Percentiles rank a stretch among this genome's conserved stretches.
Evolutionary conservation across 176 grass and related monocot species (phyloP).

Genomic region (Carex myosuroides): DNA sequence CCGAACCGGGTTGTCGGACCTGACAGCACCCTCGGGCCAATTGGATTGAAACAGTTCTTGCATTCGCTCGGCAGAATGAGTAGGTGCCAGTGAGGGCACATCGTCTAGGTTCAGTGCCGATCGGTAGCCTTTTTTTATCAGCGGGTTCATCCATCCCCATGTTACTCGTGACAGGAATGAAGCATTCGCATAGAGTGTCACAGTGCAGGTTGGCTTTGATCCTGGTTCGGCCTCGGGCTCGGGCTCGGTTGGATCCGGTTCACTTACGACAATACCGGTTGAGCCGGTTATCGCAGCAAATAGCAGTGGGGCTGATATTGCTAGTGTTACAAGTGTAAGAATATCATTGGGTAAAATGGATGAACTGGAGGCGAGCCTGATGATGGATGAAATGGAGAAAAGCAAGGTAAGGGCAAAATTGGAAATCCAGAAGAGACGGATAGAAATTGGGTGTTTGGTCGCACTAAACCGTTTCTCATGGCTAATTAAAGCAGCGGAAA

Average conservation of each 20-base stretch:
- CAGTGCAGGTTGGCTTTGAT: not conserved
- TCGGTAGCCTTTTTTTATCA: conserved; percentile 49
- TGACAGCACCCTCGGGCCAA: conserved; percentile 40
- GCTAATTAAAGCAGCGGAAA: conserved; percentile 36
- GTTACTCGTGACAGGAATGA: conserved; percentile 44
- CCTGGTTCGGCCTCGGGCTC: not conserved
- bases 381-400: conserved; percentile 34
- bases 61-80: conserved; percentile 67
- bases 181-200: conserved; percentile 52
- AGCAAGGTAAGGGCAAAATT: conserved; percentile 39
- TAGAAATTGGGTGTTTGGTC: conserved; percentile 38
- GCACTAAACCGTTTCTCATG: conserved; percentile 55
- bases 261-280: conserved; percentile 18
- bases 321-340: conserved; percentile 39
- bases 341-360: conserved; percentile 39
- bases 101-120: conserved; percentile 47
- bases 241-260: not conserved
- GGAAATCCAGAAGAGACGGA: conserved; percentile 68
- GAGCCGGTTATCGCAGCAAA: conserved; percentile 32
- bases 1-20: conserved; percentile 49
- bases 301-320: conserved; percentile 40
- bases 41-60: conserved; percentile 44
- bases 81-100: conserved; percentile 46
- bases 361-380: conserved; percentile 29
- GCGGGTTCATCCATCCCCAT: conserved; percentile 89